Evolutionary conservation across 2,329 filamentous ascomycete genomes (phyloP).

Genomic region (Neonectria hederae): DNA sequence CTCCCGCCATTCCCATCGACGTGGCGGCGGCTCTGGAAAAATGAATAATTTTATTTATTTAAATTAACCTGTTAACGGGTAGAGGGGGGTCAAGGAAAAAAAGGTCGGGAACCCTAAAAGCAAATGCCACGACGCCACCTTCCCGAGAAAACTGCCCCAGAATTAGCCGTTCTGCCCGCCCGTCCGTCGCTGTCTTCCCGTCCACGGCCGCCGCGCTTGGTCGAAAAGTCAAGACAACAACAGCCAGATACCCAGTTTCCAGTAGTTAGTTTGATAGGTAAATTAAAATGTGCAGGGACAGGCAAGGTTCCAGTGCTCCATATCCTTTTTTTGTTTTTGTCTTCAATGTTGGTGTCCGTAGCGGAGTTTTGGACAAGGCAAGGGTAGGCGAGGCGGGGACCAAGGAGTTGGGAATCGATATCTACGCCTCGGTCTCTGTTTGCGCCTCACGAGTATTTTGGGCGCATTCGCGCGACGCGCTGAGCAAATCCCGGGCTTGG

Average conservation of each 20-base stretch:
- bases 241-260: neutral
- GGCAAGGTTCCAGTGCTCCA: neutral
- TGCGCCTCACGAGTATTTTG: constrained; percentile 19
- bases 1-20: constrained; percentile 13
- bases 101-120: constrained; percentile 5
- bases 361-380: constrained; percentile 18
- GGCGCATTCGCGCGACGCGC: neutral
- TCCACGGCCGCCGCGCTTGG: neutral
- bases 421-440: constrained; percentile 10
- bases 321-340: no score
- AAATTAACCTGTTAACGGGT: constrained; percentile 10
- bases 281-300: neutral
- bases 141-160: constrained; percentile 4
- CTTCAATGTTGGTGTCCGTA: neutral
- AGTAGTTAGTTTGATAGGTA: neutral
- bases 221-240: neutral
- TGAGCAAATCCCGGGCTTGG: neutral
- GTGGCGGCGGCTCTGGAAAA: neutral
- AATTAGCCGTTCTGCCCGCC: constrained; percentile 10
- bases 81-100: neutral
- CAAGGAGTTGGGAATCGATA: constrained; percentile 21
- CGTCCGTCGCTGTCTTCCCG: neutral
- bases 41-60: neutral
- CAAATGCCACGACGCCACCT: neutral
- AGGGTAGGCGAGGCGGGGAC: neutral